These are phyloP conservation scores for Tricholoma flavovirens DNA, from an alignment of 768 basidiomycete species.

Conservation along the genomic window DNA sequence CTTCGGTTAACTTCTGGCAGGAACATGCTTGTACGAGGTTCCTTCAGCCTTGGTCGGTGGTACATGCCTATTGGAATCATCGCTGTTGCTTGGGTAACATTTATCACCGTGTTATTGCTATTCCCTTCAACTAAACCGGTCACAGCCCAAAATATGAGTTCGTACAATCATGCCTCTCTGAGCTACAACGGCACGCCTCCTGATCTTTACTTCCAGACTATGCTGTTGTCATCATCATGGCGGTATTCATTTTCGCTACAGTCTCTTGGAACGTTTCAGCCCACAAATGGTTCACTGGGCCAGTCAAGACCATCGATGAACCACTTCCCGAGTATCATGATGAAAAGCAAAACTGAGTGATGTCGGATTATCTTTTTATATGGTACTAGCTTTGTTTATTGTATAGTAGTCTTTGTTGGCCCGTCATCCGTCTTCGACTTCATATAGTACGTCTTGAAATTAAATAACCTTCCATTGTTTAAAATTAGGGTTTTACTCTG, in stretches of 20 bases:
- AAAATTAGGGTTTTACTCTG: too few species aligned
- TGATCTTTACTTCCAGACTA: constrained; percentile 44
- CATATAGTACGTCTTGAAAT: too few species aligned
- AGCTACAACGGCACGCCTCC: background rate
- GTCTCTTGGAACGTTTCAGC: constrained; percentile 64
- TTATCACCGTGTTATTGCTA: constrained; percentile 52
- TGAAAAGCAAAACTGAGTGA: background rate
- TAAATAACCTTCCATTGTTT: too few species aligned
- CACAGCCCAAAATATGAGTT: constrained; percentile 50
- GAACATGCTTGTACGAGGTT: constrained; percentile 49
- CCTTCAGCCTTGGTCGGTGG: constrained; percentile 58
- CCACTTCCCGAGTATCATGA: background rate
- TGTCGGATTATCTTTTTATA: too few species aligned
- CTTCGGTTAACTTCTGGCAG: constrained; percentile 67
- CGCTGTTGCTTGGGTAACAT: constrained; percentile 62
- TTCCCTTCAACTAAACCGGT: constrained; percentile 36
- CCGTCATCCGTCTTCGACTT: too few species aligned
- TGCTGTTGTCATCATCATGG: constrained; percentile 58
- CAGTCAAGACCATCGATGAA: constrained; percentile 44
- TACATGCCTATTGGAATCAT: constrained; percentile 52
- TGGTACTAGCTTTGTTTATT: too few species aligned
- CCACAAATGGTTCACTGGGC: constrained; percentile 66
- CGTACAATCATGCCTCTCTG: constrained; percentile 15
- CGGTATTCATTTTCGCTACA: constrained; percentile 60
- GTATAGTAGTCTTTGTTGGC: too few species aligned